Conservation (phyloP, 2,329 filamentous ascomycete species). For the Fonsecaea multimorphosa region DNA sequence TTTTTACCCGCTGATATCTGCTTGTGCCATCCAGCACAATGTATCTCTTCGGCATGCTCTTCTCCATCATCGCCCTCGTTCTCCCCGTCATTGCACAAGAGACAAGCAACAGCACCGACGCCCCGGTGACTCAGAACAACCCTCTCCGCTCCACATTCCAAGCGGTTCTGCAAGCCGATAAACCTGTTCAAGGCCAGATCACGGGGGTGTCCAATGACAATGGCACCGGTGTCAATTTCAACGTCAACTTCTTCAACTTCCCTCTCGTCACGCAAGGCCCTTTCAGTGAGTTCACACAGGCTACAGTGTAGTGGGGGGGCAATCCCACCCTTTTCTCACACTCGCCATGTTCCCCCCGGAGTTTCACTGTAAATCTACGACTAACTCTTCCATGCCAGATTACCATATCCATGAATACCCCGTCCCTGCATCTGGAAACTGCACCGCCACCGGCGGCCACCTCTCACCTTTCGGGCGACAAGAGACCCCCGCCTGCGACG, state of each 20-base stretch:
- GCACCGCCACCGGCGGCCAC: constrained; percentile 70
- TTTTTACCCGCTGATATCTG: background rate
- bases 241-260: constrained; percentile 64
- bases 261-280: constrained; percentile 61
- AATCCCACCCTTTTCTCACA: constrained; percentile 5
- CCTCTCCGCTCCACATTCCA: constrained; percentile 60
- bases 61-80: constrained; percentile 37
- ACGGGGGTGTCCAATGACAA: constrained; percentile 54
- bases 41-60: constrained; percentile 37
- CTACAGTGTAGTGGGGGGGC: no score
- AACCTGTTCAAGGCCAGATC: constrained; percentile 62
- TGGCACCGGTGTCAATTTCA: constrained; percentile 63
- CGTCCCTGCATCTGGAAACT: constrained; percentile 72
- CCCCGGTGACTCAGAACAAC: constrained; percentile 62
- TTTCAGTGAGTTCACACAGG: constrained; percentile 59
- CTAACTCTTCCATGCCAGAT: constrained; percentile 49
- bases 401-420: constrained; percentile 75
- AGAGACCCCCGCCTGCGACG: constrained; percentile 67
- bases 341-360: background rate
- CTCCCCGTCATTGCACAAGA: constrained; percentile 36
- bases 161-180: constrained; percentile 62
- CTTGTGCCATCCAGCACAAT: constrained; percentile 21
- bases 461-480: constrained; percentile 72
- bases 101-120: constrained; percentile 52
- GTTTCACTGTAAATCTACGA: background rate